Evolutionary conservation across 2,329 filamentous ascomycete species (phyloP), one percentile per base, ranked within the genome.

Genomic region (Ceratocystis variospora): DNA sequence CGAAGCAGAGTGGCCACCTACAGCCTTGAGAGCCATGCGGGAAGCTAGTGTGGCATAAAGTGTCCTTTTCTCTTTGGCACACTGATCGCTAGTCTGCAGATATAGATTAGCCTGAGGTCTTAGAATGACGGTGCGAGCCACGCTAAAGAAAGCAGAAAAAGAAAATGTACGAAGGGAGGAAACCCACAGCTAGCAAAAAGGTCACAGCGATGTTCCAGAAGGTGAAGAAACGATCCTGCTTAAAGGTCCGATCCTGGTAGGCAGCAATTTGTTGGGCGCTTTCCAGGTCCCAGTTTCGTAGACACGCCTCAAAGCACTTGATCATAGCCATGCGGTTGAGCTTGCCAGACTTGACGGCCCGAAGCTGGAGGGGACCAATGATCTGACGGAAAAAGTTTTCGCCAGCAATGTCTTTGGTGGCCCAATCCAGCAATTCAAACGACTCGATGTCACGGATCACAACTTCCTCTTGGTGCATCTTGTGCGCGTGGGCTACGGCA

Each of bases 191-290:
- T 65, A 83, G 76, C 41, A 83, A 70, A 68, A 81, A 79, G 0
- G 80, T 83, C 17, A 81, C 75, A 22, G 77, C 74, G 69, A 84
- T 83, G 68, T 80, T 83, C 77, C 78, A 81, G 68, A 83, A 83
- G 72, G 82, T 75, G 66, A 78, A 80, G 1, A 74, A 73, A 37
- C 78, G 75, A 25, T 83, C 80, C 33, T 76, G 73, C 1, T 79
- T 74, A 62, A 81, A 79, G 0, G 79, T 78, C 71, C 79, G 79
- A 68, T 83, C 81, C 31, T 83, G 70, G 0, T 79, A 77, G 1
- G 79, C 79, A 0, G 81, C 79, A 70, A 85, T 84, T 80, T 84
- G 65, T 46, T 65, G 64, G 50, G 67, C 50, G 65, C 45, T 55
- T 8, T 45, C 66, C 12, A 69, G 55, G 69, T 85, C 83, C 76